Base-by-base conservation (phyloP, 331 rosid genomes). In the Rhamnella rubrinervis region DNA sequence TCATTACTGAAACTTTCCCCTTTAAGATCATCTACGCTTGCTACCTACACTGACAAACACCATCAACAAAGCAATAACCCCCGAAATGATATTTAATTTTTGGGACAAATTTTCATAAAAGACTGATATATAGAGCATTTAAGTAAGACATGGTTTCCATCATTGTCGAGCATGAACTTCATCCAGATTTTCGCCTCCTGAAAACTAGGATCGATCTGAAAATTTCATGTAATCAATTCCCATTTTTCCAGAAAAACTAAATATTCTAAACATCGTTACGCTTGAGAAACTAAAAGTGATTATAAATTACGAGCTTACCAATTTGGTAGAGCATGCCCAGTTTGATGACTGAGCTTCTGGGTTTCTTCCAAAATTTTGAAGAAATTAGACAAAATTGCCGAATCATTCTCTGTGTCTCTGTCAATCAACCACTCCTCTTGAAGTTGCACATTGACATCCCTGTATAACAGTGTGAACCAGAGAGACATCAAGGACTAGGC, bases 401-500 rank as follows among this genome's bases (percentile, higher is more conserved):
- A 51, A 78, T 90, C 97, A 25, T 88, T 86, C 59, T 41, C 59
- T 17, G 79, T 75, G 73, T 88, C 90, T 82, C 97, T 85, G 69
- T 84, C 76, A 55, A 72, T 82, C 80, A 93, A 83, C 98, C 97
- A 90, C 78, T 90, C 87, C 28, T 88, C 92, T 73, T 59, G 62
- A 52, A 93, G 89, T 71, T 80, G 82, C 74, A 93, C 78, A 78
- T 88, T 71, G 8, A 88, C 85, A 63, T 93, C 93, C 84, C 97
- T 89, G 83, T 26, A 73, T 67, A 61, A 74, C 59, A 73, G 64
- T 63, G 75, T 50, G 66, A 85, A 61, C 50, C 23, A 4, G 65
- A 21, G 31, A 41, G 25, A 41, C 25, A 72, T 66, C 13, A 80
- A 63, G 63, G 63, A 20, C 64, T 20, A 55, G 38, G 59, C 38